Base-by-base conservation (phyloP, 345 rosid genomes). In the Linum tenue region DNA sequence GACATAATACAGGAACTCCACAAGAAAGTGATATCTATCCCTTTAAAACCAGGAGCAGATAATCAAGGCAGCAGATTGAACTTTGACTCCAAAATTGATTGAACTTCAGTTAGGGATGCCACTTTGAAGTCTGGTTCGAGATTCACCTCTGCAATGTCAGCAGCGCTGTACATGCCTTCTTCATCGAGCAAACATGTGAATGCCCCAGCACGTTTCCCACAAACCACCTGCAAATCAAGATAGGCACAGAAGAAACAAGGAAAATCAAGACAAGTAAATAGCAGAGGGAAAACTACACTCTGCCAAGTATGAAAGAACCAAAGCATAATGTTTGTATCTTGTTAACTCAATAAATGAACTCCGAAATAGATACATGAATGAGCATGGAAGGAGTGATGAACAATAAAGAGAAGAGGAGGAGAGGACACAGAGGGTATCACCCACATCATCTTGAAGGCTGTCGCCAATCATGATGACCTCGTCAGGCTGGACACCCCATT, bases 391-490 rank as follows among this genome's bases (percentile, higher is more conserved):
- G 9, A 14, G 51, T 44, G 9, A 44, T 44, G 51, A 6, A 44
- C 11, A 48, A 48, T n/a, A 48, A 48, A 48, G 15, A n/a, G 60
- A 57, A 35, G 7, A 11, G 31, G 53, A 48, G 14, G 9, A 48
- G 53, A 48, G 53, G 15, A 8, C 14, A 5, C 11, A 17, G 60
- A 57, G 35, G 17, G 6, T 37, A 15, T 8, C 12, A 75, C 96
- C 80, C 65, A 86, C 98, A 77, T 92, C 98, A 82, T 92, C 98
- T 78, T 85, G 90, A 55, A 92, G 91, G 81, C 97, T 92, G 75
- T 92, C 98, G 9, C 98, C 98, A 59, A 92, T 80, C 98, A 92
- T 92, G 79, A 92, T 80, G 70, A 92, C 91, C 82, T 92, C 90
- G 43, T 72, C 76, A 50, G 96, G 94, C 73, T 84, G 81, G 69